These are phyloP conservation scores for Cystobasidium tubakii DNA, from an alignment of 768 basidiomycete genomes.

Conservation along the genomic window DNA sequence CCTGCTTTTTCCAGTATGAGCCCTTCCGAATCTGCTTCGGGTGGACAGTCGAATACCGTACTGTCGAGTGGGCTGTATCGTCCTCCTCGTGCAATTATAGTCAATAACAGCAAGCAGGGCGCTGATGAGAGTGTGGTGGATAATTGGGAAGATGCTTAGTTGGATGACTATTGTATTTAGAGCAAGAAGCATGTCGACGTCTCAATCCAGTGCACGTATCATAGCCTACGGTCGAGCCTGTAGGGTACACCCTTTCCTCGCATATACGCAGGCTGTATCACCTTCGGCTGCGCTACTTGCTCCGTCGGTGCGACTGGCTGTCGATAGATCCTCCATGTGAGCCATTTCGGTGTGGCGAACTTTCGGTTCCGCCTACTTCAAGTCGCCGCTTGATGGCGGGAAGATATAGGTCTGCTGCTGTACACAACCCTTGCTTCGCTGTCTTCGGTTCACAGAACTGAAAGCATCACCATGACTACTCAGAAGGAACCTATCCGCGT, in stretches of 20 bases:
- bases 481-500: conserved; percentile 6
- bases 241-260: too few relatives aligned
- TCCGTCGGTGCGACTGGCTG: not conserved
- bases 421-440: too few relatives aligned
- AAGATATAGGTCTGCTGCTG: too few relatives aligned
- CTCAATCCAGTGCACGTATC: too few relatives aligned
- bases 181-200: too few relatives aligned
- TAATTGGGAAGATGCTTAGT: conserved; percentile 25
- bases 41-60: conserved; percentile 7
- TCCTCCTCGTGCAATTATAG: conserved; percentile 18
- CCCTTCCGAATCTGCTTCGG: not conserved
- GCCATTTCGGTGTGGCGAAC: not conserved
- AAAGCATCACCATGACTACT: not conserved
- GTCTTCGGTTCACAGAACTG: not conserved
- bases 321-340: not conserved
- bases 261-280: not conserved
- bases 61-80: conserved; percentile 28
- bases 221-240: too few relatives aligned
- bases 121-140: conserved; percentile 13
- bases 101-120: not conserved
- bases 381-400: not conserved
- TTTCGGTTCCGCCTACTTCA: not conserved
- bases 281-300: too few relatives aligned
- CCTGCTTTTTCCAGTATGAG: not conserved
- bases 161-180: too few relatives aligned